Conservation (phyloP, 2,329 filamentous ascomycete genomes). For the Penicillium polonicum region DNA sequence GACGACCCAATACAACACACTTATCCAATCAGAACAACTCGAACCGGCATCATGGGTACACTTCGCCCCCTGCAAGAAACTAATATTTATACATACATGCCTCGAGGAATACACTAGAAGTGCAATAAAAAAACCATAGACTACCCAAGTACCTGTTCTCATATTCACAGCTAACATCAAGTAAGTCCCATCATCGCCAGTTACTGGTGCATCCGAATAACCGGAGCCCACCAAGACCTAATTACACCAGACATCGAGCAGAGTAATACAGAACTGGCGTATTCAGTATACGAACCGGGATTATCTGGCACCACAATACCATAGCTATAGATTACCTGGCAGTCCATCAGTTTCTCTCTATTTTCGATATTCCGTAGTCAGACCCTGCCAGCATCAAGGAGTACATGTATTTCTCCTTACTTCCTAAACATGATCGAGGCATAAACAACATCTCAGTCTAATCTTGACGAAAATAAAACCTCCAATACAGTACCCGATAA, state of each 20-base stretch:
- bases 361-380: not conserved
- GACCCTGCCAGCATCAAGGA: not conserved
- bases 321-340: not conserved
- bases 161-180: not conserved
- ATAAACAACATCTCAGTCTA: not conserved
- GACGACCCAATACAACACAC: not conserved
- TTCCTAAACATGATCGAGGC: not conserved
- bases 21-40: not conserved
- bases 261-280: not conserved
- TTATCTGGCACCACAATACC: too few species aligned
- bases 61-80: not conserved
- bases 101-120: not conserved
- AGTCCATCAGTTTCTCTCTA: not conserved
- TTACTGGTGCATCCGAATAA: not conserved
- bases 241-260: accelerated
- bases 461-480: not conserved
- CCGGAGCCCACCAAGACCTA: not conserved
- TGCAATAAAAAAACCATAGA: not conserved
- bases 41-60: not conserved
- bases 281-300: too few species aligned
- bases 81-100: not conserved
- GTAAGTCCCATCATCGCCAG: not conserved
- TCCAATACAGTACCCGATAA: not conserved
- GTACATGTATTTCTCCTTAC: too few species aligned
- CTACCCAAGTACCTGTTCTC: not conserved